phyloP scores from a whole-genome alignment of 2,329 filamentous ascomycete genomes.

The Fonsecaea monophora region DNA sequence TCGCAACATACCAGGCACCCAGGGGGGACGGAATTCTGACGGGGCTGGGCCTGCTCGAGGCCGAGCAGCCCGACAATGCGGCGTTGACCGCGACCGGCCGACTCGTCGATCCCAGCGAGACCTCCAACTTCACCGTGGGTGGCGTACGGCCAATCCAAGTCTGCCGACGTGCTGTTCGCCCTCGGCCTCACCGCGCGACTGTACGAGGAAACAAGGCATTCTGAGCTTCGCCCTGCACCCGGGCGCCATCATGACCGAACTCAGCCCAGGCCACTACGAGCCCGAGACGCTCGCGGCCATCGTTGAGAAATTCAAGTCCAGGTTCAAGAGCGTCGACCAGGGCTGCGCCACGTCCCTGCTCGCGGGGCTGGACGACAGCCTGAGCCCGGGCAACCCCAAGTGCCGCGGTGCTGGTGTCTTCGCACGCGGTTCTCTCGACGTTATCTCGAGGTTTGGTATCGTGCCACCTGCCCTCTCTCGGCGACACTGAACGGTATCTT shows the following conservation, averaged over 20 bases:
- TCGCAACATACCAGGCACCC: too few relatives aligned
- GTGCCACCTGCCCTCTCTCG: constrained; percentile 14
- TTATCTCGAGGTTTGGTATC: not conserved
- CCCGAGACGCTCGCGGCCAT: constrained; percentile 31
- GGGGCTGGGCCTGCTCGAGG: constrained; percentile 25
- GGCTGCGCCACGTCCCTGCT: constrained; percentile 12
- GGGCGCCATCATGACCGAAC: constrained; percentile 41
- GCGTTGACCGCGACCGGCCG: constrained; percentile 4
- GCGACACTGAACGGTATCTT: constrained; percentile 8
- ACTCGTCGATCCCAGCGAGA: constrained; percentile 9
- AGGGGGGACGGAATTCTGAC: too few relatives aligned
- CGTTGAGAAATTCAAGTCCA: not conserved
- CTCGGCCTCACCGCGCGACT: constrained; percentile 45
- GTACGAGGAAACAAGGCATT: constrained; percentile 43
- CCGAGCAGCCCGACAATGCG: constrained; percentile 25
- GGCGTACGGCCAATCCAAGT: constrained; percentile 57
- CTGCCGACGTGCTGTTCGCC: constrained; percentile 56
- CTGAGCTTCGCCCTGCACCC: constrained; percentile 51
- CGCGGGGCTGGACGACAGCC: constrained; percentile 9
- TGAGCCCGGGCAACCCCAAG: constrained; percentile 3
- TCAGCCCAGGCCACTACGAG: constrained; percentile 38
- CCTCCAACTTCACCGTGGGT: constrained; percentile 47
- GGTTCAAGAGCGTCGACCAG: constrained; percentile 8
- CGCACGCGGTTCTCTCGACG: too few relatives aligned
- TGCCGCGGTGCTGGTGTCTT: too few relatives aligned